Conservation (phyloP, 441 rosid genomes). For the Euphorbia schlechtendalii region DNA sequence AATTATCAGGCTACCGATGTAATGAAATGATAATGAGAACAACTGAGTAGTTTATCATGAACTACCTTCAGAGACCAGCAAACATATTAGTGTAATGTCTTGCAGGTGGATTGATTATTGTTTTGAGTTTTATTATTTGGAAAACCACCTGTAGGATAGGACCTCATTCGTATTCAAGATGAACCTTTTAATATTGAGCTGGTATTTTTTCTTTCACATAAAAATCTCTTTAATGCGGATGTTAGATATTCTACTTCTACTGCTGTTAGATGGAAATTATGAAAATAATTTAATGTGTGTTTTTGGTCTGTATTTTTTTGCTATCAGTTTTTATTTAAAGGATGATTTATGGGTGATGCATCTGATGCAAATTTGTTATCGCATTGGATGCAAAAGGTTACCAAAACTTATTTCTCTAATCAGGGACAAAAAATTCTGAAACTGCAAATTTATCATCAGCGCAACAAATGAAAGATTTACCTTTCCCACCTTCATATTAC, state of each 20-base stretch:
- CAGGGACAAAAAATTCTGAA: conserved; percentile 17
- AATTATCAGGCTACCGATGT: not conserved
- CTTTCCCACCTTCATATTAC: conserved; percentile 68
- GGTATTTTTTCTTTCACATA: not conserved
- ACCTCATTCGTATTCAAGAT: not conserved
- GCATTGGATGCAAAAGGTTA: conserved; percentile 11
- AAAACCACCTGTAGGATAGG: not conserved
- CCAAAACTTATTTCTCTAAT: conserved; percentile 3
- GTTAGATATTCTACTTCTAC: not conserved
- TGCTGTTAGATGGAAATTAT: not conserved
- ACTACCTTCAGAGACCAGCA: not conserved
- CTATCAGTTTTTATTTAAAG: not conserved
- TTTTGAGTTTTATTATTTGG: not conserved
- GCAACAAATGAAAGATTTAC: conserved; percentile 52
- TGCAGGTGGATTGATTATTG: not conserved
- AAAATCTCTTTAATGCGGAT: not conserved
- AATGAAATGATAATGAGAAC: not conserved
- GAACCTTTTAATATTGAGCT: not conserved
- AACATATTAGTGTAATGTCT: not conserved
- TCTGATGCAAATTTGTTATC: not conserved
- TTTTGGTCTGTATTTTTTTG: not conserved
- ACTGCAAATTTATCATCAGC: conserved; percentile 26
- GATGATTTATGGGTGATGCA: not conserved
- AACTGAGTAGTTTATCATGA: not conserved
- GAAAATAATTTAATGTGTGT: not conserved